These are phyloP conservation scores for Clarireedia monteithiana DNA, from an alignment of 2,329 filamentous ascomycete genomes.

Conservation along the genomic window DNA sequence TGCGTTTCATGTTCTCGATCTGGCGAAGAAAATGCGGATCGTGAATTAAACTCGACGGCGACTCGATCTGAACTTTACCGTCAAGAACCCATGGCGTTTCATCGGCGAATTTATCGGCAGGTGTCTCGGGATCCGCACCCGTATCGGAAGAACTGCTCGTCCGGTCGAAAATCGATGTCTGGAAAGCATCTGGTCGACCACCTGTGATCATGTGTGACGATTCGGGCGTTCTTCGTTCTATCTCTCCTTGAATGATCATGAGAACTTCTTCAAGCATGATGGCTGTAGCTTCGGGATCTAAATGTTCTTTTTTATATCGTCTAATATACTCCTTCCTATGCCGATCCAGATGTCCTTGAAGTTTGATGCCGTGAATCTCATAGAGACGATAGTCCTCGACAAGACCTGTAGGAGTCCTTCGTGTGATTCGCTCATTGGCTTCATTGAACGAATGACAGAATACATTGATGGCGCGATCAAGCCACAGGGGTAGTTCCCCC, in stretches of 20 bases:
- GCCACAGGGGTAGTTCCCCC: conserved; percentile 38
- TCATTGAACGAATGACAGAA: conserved; percentile 43
- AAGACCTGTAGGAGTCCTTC: conserved; percentile 35
- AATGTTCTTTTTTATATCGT: conserved; percentile 10
- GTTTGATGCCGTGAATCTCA: conserved; percentile 41
- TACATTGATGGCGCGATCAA: conserved; percentile 39
- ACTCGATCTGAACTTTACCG: conserved; percentile 20
- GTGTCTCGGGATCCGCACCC: conserved; percentile 33
- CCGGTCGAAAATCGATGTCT: conserved; percentile 43
- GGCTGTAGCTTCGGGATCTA: conserved; percentile 25
- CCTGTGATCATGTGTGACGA: conserved; percentile 33
- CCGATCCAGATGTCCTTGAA: conserved; percentile 37
- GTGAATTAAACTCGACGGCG: conserved; percentile 19
- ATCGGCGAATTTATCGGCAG: conserved; percentile 25
- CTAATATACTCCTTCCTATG: conserved; percentile 30
- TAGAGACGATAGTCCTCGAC: conserved; percentile 47
- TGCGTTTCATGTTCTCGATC: conserved; percentile 8
- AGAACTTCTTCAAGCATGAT: conserved; percentile 32
- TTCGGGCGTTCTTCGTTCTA: conserved; percentile 36
- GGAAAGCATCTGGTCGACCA: conserved; percentile 28
- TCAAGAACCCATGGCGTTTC: conserved; percentile 20
- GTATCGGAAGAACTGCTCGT: conserved; percentile 41
- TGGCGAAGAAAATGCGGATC: conserved; percentile 14
- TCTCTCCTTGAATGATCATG: conserved; percentile 33
- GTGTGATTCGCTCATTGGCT: conserved; percentile 37